These are phyloP conservation scores for Neurospora crassa DNA, from an alignment of 2,329 filamentous ascomycete species.

Conservation along the genomic window DNA sequence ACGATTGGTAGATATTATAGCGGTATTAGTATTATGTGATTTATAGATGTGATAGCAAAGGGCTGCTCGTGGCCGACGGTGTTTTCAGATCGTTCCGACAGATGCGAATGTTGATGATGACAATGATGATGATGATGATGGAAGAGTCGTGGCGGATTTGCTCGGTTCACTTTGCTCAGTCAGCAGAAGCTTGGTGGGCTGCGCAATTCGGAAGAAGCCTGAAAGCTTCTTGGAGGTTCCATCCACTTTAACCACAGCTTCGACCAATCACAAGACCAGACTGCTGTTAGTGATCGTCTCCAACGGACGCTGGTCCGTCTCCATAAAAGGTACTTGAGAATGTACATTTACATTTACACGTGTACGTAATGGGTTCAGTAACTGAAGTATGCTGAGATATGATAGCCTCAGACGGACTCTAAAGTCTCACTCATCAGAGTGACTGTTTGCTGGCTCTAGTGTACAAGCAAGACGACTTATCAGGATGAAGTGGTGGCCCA, in stretches of 20 bases:
- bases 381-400: background rate
- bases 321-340: background rate
- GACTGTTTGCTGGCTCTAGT: no score
- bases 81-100: background rate
- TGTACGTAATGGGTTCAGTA: background rate
- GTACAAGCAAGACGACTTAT: no score
- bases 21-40: background rate
- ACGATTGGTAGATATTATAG: background rate
- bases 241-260: background rate
- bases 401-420: background rate
- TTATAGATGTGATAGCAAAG: background rate
- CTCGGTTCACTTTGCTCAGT: background rate
- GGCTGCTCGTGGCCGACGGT: background rate
- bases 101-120: background rate
- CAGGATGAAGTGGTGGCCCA: no score
- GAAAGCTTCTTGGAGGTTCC: constrained; percentile 4
- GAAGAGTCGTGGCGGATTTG: background rate
- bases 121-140: background rate
- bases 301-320: background rate
- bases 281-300: background rate
- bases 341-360: background rate
- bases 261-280: background rate
- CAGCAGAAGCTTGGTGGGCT: background rate
- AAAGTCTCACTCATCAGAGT: background rate
- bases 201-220: background rate